These are phyloP conservation scores for Fusarium sublunatum DNA, from an alignment of 2,329 filamentous ascomycete genomes.

Conservation along the genomic window DNA sequence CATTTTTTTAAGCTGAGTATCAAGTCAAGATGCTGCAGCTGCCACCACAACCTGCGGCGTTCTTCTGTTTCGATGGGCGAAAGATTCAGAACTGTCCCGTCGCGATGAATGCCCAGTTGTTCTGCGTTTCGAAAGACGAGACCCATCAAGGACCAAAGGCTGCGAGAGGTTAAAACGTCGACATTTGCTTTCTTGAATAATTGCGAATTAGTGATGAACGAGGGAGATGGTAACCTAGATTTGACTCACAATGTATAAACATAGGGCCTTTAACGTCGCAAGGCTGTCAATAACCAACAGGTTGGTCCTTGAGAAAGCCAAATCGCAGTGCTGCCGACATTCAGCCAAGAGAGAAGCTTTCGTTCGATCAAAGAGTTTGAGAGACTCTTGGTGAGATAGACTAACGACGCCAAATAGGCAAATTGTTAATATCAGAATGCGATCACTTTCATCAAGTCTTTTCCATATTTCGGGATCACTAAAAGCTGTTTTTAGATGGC, in stretches of 20 bases:
- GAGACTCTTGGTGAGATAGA: constrained; percentile 1
- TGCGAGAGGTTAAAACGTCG: not conserved
- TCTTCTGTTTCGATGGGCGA: constrained; percentile 20
- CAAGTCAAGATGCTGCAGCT: constrained; percentile 17
- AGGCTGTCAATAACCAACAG: constrained; percentile 9
- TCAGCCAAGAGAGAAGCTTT: not conserved
- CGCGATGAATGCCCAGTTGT: constrained; percentile 24
- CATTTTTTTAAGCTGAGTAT: constrained; percentile 1
- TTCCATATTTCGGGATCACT: constrained; percentile 9
- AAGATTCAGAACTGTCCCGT: constrained; percentile 15
- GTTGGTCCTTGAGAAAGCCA: constrained; percentile 14
- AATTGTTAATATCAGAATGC: constrained; percentile 2
- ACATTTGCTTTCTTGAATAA: constrained; percentile 15
- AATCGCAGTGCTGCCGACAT: constrained; percentile 11
- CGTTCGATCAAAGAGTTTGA: not conserved
- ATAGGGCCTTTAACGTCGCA: constrained; percentile 9
- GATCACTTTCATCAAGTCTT: not conserved
- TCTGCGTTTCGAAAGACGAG: constrained; percentile 15
- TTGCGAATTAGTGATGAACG: not conserved
- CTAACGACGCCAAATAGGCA: constrained; percentile 16
- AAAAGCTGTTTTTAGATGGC: not conserved
- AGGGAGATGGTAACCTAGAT: rapidly evolving
- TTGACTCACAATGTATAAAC: constrained; percentile 12
- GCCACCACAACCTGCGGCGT: constrained; percentile 25
- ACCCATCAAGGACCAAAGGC: constrained; percentile 16